These are phyloP conservation scores for Cenchrus fungigraminus DNA, from an alignment of 176 grass and related monocot species.

Conservation along the genomic window DNA sequence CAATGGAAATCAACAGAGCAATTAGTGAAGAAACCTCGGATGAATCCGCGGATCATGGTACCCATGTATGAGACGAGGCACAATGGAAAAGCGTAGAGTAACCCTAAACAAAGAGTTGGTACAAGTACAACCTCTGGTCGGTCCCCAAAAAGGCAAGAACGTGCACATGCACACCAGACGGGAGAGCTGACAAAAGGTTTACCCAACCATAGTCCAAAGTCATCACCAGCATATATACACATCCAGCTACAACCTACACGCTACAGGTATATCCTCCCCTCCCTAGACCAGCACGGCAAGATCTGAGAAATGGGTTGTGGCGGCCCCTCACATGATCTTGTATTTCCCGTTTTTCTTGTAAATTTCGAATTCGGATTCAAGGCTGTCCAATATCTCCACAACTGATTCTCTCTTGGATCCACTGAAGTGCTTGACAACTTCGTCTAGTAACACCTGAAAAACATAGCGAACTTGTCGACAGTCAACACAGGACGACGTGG, in stretches of 20 bases:
- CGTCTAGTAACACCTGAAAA: conserved; percentile 74
- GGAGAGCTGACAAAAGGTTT: neutral
- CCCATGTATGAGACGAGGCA: too few relatives aligned
- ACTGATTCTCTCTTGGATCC: conserved; percentile 64
- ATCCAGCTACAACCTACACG: neutral
- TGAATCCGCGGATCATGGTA: too few relatives aligned
- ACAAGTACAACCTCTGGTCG: neutral
- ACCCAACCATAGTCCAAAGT: neutral
- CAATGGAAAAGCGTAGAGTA: too few relatives aligned
- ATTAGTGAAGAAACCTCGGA: too few relatives aligned
- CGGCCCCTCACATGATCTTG: conserved; percentile 52
- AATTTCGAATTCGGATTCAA: conserved; percentile 64
- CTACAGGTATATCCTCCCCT: neutral
- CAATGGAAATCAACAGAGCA: too few relatives aligned
- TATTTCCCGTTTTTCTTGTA: conserved; percentile 78
- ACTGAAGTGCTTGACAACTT: conserved; percentile 56
- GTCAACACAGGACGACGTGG: neutral
- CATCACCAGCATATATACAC: neutral
- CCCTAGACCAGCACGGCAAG: neutral
- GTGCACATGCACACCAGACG: conserved; percentile 21
- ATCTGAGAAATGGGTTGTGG: neutral
- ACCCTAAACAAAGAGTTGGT: neutral
- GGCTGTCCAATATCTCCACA: conserved; percentile 49
- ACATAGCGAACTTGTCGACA: neutral
- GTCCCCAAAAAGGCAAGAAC: neutral